Evolutionary conservation across 2,329 filamentous ascomycete genomes (phyloP).

Genomic region (Parastagonospora avenae): DNA sequence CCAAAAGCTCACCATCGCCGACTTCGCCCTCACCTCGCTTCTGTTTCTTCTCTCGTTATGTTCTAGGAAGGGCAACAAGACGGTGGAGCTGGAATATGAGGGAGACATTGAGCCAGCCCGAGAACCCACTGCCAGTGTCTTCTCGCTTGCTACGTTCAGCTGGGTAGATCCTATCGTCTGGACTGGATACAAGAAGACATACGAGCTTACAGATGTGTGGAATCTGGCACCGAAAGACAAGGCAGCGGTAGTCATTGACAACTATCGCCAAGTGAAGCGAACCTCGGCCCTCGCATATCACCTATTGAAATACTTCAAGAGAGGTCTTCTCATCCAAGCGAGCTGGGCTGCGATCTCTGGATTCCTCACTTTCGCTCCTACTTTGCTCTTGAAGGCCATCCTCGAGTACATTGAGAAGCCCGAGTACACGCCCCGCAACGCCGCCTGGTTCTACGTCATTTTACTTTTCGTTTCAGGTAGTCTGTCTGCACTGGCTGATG

Average conservation of each 20-base stretch:
- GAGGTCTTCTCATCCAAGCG: constrained; percentile 75
- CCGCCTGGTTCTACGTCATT: constrained; percentile 95
- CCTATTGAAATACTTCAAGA: constrained; percentile 82
- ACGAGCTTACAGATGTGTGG: constrained; percentile 88
- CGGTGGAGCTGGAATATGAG: constrained; percentile 86
- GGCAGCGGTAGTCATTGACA: constrained; percentile 75
- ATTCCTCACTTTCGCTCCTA: constrained; percentile 88
- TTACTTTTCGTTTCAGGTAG: constrained; percentile 83
- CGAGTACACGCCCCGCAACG: constrained; percentile 74
- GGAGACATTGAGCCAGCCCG: constrained; percentile 83
- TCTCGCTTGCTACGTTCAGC: constrained; percentile 84
- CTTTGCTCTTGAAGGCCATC: constrained; percentile 86
- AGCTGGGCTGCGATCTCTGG: constrained; percentile 79
- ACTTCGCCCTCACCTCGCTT: constrained; percentile 76
- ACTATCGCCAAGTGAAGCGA: constrained; percentile 85
- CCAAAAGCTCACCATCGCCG: constrained; percentile 69
- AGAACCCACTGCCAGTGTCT: constrained; percentile 84
- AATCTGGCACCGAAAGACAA: constrained; percentile 89
- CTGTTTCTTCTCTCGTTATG: constrained; percentile 77
- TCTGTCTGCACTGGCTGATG: constrained; percentile 80
- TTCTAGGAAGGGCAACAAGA: constrained; percentile 90
- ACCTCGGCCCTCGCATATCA: constrained; percentile 80
- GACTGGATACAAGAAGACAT: constrained; percentile 82
- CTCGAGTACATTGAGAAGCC: constrained; percentile 92
- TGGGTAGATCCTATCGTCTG: constrained; percentile 92